phyloP scores from a whole-genome alignment of 768 basidiomycete genomes.

The Hypholoma fasciculare region DNA sequence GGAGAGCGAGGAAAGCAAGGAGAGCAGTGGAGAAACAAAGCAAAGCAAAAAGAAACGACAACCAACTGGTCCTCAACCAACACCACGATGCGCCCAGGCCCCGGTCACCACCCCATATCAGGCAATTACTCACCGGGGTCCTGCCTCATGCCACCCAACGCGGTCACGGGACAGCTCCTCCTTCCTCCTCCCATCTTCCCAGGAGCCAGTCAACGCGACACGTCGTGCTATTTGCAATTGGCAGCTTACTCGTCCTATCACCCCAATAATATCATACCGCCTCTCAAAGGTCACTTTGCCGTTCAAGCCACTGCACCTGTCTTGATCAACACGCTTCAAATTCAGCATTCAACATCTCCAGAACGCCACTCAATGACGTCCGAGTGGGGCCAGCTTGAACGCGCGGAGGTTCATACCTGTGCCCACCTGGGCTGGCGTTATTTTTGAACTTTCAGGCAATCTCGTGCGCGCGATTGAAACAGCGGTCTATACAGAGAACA shows the following conservation, averaged over 20 bases:
- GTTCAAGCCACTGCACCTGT: too few species aligned
- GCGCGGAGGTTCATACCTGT: too few species aligned
- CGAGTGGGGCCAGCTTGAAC: too few species aligned
- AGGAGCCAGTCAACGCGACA: not conserved
- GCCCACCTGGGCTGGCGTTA: too few species aligned
- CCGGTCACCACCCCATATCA: constrained; percentile 17
- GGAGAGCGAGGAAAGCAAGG: constrained; percentile 32
- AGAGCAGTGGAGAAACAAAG: constrained; percentile 22
- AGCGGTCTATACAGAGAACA: too few species aligned
- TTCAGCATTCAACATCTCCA: too few species aligned
- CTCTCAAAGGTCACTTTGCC: not conserved
- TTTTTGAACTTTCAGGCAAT: too few species aligned
- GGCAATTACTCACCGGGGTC: constrained; percentile 25
- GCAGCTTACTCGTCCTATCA: not conserved
- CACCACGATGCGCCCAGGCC: constrained; percentile 31
- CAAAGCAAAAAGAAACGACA: constrained; percentile 20
- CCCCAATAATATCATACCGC: not conserved
- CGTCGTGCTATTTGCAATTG: not conserved
- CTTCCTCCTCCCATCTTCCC: not conserved
- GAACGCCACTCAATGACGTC: too few species aligned
- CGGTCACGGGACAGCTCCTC: constrained; percentile 37
- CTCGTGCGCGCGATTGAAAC: too few species aligned
- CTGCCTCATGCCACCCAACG: constrained; percentile 28
- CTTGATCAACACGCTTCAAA: too few species aligned
- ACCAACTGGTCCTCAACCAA: constrained; percentile 19